Evolutionary conservation across 2,329 filamentous ascomycete genomes (phyloP).

Genomic region (Talaromyces piceae): DNA sequence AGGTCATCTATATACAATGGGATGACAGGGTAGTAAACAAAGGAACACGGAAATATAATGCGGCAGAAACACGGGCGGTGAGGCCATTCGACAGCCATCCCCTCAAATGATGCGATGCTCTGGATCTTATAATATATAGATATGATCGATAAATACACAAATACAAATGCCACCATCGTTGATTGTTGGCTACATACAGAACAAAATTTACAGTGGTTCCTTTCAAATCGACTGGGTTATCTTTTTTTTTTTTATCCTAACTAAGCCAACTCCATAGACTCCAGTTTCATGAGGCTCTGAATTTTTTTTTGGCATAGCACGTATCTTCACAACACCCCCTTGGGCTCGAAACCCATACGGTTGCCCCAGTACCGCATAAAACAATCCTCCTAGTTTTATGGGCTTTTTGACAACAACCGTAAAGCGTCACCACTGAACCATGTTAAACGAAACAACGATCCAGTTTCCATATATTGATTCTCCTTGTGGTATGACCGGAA

Average conservation of each 20-base stretch:
- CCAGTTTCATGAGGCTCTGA: background rate
- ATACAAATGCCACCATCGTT: background rate
- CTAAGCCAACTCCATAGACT: background rate
- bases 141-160: background rate
- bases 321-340: slow-evolving; percentile 1
- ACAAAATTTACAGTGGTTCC: background rate
- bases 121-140: background rate
- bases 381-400: background rate
- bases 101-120: background rate
- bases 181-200: background rate
- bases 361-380: background rate
- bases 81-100: background rate
- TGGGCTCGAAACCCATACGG: background rate
- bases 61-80: slow-evolving; percentile 10
- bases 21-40: background rate
- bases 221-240: slow-evolving; percentile 1
- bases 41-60: slow-evolving; percentile 4
- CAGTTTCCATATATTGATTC: slow-evolving; percentile 3
- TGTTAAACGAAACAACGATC: background rate
- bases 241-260: background rate
- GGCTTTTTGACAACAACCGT: background rate
- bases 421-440: background rate
- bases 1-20: background rate
- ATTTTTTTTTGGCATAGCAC: slow-evolving; percentile 1
- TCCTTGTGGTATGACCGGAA: slow-evolving; percentile 1